Conservation (phyloP, 2,329 filamentous ascomycete species). For the Colletotrichum neosansevieriae region DNA sequence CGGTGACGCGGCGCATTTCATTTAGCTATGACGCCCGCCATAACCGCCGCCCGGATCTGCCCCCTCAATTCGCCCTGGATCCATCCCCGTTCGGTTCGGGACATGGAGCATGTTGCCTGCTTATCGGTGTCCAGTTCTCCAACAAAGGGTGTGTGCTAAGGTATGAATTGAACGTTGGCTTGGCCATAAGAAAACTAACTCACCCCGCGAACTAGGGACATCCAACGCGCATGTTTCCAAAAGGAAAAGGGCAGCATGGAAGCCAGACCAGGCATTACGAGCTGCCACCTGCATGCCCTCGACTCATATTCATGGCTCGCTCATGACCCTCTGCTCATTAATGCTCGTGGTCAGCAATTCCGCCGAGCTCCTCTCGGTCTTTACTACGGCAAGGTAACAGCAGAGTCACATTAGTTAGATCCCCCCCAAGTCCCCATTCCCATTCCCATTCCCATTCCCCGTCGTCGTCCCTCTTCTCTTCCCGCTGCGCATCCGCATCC, state of each 20-base stretch:
- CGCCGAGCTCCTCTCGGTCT: neutral
- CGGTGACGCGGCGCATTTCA: constrained; percentile 10
- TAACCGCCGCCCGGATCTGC: constrained; percentile 27
- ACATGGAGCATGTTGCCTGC: neutral
- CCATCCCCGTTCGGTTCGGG: neutral
- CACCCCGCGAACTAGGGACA: constrained; percentile 7
- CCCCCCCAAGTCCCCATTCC: neutral
- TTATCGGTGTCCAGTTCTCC: neutral
- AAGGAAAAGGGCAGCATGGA: neutral
- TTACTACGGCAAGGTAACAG: neutral
- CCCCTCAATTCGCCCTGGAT: constrained; percentile 14
- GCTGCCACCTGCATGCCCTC: neutral
- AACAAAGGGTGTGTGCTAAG: too few relatives aligned
- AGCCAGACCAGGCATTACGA: neutral
- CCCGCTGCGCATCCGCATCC: neutral
- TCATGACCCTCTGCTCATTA: too few relatives aligned
- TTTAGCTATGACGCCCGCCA: constrained; percentile 35
- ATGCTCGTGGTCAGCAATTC: neutral
- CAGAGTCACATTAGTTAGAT: neutral
- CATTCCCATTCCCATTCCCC: too few relatives aligned
- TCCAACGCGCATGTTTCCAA: neutral
- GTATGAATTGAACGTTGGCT: neutral
- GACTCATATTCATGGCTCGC: too few relatives aligned
- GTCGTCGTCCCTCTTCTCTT: neutral
- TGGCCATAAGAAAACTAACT: neutral